phyloP scores from a whole-genome alignment of 1,284 basidiomycete species.

The Tetrapyrgos nigripes region DNA sequence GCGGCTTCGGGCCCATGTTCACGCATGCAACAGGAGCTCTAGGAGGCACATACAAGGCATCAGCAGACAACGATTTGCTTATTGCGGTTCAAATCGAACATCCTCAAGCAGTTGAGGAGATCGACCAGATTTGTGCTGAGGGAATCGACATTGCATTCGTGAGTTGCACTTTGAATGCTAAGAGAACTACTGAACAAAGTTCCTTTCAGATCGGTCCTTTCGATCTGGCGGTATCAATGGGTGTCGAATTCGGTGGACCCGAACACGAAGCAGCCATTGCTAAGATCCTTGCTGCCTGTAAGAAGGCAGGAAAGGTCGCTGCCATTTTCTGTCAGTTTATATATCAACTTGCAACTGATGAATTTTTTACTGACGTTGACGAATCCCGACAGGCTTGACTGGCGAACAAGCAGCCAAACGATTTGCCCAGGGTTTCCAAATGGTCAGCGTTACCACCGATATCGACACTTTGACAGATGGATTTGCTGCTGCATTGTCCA shows the following conservation, averaged over 20 bases:
- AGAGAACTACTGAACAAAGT: background rate
- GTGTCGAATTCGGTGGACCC: constrained; percentile 31
- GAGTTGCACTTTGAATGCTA: constrained; percentile 2
- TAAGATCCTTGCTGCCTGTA: constrained; percentile 27
- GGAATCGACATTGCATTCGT: constrained; percentile 36
- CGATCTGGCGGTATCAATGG: constrained; percentile 36
- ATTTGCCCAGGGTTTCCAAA: constrained; percentile 38
- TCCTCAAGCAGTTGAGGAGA: constrained; percentile 29
- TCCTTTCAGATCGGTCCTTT: constrained; percentile 35
- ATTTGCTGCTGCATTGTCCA: constrained; percentile 26
- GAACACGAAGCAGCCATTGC: constrained; percentile 35
- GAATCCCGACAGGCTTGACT: constrained; percentile 26
- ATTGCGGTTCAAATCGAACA: constrained; percentile 39
- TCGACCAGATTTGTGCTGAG: constrained; percentile 30
- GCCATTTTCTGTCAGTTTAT: constrained; percentile 34
- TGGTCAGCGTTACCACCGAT: constrained; percentile 41
- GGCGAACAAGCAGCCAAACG: constrained; percentile 36
- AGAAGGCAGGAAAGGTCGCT: constrained; percentile 31
- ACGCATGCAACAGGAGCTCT: constrained; percentile 35
- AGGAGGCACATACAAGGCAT: constrained; percentile 29
- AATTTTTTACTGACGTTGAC: background rate
- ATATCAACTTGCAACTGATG: background rate
- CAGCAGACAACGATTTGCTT: constrained; percentile 29
- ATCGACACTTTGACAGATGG: constrained; percentile 32
- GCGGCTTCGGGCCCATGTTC: constrained; percentile 41